A percentile compares a stretch with the other conserved stretches of the same genome.
Conservation (phyloP, 371 early-diverging fungal species). For the Mucor circinelloides region DNA sequence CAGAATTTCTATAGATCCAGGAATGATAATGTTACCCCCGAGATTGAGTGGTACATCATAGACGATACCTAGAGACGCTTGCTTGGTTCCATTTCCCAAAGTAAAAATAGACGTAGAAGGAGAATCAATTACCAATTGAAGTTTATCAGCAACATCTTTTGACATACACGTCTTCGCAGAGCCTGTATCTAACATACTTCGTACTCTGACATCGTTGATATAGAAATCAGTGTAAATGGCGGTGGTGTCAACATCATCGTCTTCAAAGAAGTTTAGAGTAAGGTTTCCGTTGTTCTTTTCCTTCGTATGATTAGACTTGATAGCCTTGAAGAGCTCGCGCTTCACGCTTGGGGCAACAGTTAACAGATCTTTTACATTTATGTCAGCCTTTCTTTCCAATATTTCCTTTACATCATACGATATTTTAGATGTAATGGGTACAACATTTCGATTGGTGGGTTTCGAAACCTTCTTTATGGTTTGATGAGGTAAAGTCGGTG, state of each 20-base stretch:
- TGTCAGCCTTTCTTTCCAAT: neutral
- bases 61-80: neutral
- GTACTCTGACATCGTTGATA: neutral
- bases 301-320: neutral
- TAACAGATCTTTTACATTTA: neutral
- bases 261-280: neutral
- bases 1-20: neutral
- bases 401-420: neutral
- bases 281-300: neutral
- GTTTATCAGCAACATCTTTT: neutral
- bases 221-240: neutral
- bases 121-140: neutral
- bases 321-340: neutral
- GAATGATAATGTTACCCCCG: neutral
- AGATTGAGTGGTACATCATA: constrained; percentile 7
- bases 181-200: neutral
- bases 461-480: too few species aligned
- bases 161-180: constrained; percentile 4
- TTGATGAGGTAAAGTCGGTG: too few species aligned
- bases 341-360: neutral
- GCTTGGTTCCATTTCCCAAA: constrained; percentile 1
- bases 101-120: neutral
- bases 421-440: neutral
- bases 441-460: neutral
- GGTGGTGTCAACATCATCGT: constrained; percentile 6